Evolutionary conservation across 1,284 basidiomycete species (phyloP).

Genomic region (Leccinum pseudoinsigne): DNA sequence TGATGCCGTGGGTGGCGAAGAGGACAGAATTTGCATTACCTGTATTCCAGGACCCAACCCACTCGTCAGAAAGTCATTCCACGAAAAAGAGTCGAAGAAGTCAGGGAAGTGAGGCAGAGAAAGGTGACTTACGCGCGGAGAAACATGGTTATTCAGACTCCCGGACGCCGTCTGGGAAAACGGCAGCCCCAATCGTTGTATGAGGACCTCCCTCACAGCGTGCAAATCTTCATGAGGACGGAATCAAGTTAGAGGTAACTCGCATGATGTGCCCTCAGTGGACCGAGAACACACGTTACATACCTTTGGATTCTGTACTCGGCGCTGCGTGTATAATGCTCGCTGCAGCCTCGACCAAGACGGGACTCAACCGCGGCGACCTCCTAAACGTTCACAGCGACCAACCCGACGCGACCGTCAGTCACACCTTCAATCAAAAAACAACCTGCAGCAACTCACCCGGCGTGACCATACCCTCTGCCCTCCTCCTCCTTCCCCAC

Average conservation of each 20-base stretch:
- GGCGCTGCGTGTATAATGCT: conserved; percentile 65
- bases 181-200: conserved; percentile 54
- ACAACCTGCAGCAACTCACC: conserved; percentile 16
- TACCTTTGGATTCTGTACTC: conserved; percentile 59
- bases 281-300: not conserved
- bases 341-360: conserved; percentile 60
- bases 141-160: conserved; percentile 56
- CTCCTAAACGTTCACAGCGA: conserved; percentile 27
- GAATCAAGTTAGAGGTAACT: conserved; percentile 1
- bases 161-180: conserved; percentile 54
- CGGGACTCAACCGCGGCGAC: conserved; percentile 41
- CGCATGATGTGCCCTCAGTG: conserved; percentile 3
- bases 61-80: conserved; percentile 6
- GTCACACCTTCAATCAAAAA: not conserved
- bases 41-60: conserved; percentile 24
- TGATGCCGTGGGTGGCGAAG: conserved; percentile 53
- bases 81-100: not conserved
- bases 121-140: conserved; percentile 44
- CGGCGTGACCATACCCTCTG: not conserved
- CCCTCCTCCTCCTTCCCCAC: not conserved
- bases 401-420: conserved; percentile 9
- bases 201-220: conserved; percentile 52
- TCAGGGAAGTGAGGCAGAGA: not conserved
- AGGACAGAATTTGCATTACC: conserved; percentile 51
- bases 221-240: conserved; percentile 49